Conservation (phyloP, 2,329 filamentous ascomycete genomes). For the Camillea tinctor region DNA sequence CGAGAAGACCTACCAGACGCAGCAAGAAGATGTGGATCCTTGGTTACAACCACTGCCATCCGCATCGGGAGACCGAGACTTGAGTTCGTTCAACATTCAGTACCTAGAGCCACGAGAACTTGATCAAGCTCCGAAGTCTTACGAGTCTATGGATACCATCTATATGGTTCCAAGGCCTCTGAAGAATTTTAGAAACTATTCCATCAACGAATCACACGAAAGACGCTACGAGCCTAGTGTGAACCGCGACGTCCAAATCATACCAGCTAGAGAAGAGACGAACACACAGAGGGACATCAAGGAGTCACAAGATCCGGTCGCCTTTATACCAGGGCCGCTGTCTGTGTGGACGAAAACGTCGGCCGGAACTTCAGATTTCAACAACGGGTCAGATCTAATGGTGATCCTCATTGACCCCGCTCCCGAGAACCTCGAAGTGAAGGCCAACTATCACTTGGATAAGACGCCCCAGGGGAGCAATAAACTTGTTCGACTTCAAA, state of each 20-base stretch:
- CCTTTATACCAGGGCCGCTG: slow-evolving; percentile 5
- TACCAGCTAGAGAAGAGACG: background rate
- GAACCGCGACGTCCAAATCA: background rate
- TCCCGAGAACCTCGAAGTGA: too few relatives aligned
- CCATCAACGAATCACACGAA: background rate
- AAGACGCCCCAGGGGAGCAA: too few relatives aligned
- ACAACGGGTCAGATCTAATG: background rate
- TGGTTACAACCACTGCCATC: background rate
- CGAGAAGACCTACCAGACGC: slow-evolving; percentile 5
- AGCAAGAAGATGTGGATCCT: slow-evolving; percentile 1
- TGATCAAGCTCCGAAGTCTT: too few relatives aligned
- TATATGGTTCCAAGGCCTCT: too few relatives aligned
- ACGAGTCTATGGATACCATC: too few relatives aligned
- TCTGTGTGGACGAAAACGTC: slow-evolving; percentile 2
- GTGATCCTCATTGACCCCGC: too few relatives aligned
- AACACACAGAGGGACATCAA: background rate
- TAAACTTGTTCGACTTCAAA: too few relatives aligned
- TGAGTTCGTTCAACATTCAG: too few relatives aligned
- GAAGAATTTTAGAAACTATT: background rate
- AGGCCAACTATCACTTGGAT: too few relatives aligned
- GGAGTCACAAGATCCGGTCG: background rate
- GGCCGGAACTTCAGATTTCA: background rate
- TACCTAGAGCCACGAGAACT: too few relatives aligned
- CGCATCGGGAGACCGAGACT: too few relatives aligned
- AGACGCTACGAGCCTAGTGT: background rate